Base-by-base conservation (phyloP, 2,329 filamentous ascomycete species). In the Fusarium chaquense region DNA sequence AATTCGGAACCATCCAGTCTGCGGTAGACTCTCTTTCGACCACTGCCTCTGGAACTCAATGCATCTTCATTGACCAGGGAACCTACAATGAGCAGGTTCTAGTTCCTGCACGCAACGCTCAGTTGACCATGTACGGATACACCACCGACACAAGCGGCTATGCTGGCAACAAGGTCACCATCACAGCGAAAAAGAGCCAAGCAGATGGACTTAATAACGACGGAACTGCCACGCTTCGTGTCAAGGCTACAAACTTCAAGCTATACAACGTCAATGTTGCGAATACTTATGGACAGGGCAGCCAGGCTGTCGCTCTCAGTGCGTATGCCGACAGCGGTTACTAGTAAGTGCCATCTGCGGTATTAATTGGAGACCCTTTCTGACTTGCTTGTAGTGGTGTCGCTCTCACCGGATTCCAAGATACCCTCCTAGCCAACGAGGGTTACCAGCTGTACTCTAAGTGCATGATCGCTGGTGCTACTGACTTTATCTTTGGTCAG, bases 61-160 rank as follows among this genome's bases (percentile, higher is more conserved):
- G 84, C 73, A 88, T 91, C 78, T 91, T 91, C 79, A 86, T 91
- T 76, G 88, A 86, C 36, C 90, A 91, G 78, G 47, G 88, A 3
- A 89, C 85, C 20, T 90, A 89, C 80, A 67, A 56, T 11, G 71
- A 73, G 24, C 72, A 74, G 38, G 87, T 90, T 35, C 85, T 84
- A 61, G 82, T 90, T 22, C 76, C 82, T 8, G 74, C 77, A 1
- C 82, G 86, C 55, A 80, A 78, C 5, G 85, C 84, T 3, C 79
- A 89, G 38, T 84, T 85, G 28, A 83, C 89, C 62, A 87, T 88
- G 72, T 76, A 76, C 26, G 89, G 90, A 20, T 86, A 86, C 73
- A 90, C 89, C 2, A 75, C 78, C 65, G 84, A 84, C 6, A 77
- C 80, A 12, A 78, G 79, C 18, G 45, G 68, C 32, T 90, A 90